These are phyloP conservation scores for Leccinum holopus DNA, from an alignment of 1,284 basidiomycete genomes.

Conservation along the genomic window DNA sequence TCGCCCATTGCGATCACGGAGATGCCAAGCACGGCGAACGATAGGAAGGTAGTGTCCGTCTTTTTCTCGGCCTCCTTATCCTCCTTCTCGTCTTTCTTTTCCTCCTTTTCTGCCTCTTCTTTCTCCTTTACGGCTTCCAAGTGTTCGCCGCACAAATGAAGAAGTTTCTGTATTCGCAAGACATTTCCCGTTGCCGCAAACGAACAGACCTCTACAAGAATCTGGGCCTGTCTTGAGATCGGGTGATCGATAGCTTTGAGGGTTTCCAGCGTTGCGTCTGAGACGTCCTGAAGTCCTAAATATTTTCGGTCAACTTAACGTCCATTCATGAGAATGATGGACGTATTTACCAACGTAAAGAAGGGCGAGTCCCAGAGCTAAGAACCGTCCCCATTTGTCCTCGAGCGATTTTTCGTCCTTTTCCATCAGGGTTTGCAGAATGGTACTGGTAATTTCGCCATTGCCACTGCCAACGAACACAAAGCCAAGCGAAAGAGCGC, in stretches of 20 bases:
- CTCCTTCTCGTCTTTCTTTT: conserved; percentile 55
- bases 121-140: conserved; percentile 62
- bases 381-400: conserved; percentile 93
- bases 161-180: conserved; percentile 89
- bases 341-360: conserved; percentile 78
- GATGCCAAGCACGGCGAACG: conserved; percentile 93
- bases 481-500: conserved; percentile 90
- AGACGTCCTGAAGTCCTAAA: conserved; percentile 83
- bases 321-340: not conserved
- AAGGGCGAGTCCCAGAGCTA: conserved; percentile 88
- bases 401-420: conserved; percentile 73
- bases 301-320: conserved; percentile 9
- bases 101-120: conserved; percentile 50
- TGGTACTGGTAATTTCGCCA: conserved; percentile 88
- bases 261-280: conserved; percentile 94
- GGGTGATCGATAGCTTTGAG: conserved; percentile 95
- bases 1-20: conserved; percentile 98
- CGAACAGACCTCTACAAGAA: conserved; percentile 92
- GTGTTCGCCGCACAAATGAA: conserved; percentile 94
- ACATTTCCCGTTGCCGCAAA: conserved; percentile 97
- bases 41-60: conserved; percentile 83
- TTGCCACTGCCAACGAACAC: conserved; percentile 96
- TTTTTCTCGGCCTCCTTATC: conserved; percentile 54
- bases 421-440: conserved; percentile 94
- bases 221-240: conserved; percentile 86